phyloP scores from a whole-genome alignment of 1,139 yeast genomes.

The Taiozyma sp. region DNA sequence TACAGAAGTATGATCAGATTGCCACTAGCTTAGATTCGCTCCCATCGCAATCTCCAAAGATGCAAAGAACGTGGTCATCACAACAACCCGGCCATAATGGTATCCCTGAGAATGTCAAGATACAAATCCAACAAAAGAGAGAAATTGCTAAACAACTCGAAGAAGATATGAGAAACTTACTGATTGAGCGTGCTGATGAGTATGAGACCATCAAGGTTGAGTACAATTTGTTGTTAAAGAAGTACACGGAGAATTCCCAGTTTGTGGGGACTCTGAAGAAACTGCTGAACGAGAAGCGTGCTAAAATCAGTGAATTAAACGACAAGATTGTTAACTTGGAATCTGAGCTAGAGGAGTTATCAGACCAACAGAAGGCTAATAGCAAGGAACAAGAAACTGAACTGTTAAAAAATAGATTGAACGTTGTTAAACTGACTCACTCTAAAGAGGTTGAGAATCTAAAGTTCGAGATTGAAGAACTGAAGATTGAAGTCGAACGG shows the following conservation, averaged over 20 bases:
- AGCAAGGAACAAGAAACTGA: constrained; percentile 22
- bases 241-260: constrained; percentile 10
- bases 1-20: constrained; percentile 8
- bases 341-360: constrained; percentile 17
- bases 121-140: constrained; percentile 7
- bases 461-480: constrained; percentile 16
- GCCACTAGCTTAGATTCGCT: background rate
- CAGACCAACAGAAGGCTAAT: constrained; percentile 14
- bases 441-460: constrained; percentile 17
- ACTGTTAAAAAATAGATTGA: constrained; percentile 19
- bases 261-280: constrained; percentile 10
- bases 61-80: background rate
- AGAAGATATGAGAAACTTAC: constrained; percentile 10
- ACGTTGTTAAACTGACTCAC: constrained; percentile 18
- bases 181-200: constrained; percentile 11
- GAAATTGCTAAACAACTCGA: constrained; percentile 11
- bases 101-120: background rate
- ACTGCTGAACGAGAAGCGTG: constrained; percentile 16
- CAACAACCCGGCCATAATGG: background rate
- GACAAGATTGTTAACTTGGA: constrained; percentile 26
- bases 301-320: constrained; percentile 32
- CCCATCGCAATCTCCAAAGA: background rate
- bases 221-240: constrained; percentile 9
- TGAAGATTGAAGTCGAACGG: constrained; percentile 7
- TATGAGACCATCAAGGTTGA: constrained; percentile 14